These are phyloP conservation scores for Porpolomopsis calyptriformis DNA, from an alignment of 768 basidiomycete genomes.

Conservation along the genomic window DNA sequence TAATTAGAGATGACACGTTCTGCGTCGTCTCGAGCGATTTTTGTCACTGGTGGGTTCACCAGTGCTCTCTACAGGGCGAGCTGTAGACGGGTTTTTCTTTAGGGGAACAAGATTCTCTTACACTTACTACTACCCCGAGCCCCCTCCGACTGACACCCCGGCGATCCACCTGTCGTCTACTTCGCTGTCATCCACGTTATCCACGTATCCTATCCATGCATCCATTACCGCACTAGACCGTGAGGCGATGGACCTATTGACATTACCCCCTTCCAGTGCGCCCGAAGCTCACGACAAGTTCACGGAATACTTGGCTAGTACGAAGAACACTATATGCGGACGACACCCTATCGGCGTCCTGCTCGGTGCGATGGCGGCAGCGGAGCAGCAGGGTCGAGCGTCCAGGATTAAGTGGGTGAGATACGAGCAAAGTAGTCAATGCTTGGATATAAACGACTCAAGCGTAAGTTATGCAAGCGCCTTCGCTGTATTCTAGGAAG, in stretches of 20 bases:
- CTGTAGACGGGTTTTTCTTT: neutral
- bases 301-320: conserved; percentile 53
- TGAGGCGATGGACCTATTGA: conserved; percentile 71
- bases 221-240: conserved; percentile 81
- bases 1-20: conserved; percentile 68
- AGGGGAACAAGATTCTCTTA: conserved; percentile 85
- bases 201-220: conserved; percentile 58
- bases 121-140: conserved; percentile 74
- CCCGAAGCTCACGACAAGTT: conserved; percentile 51
- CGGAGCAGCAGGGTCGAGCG: conserved; percentile 35
- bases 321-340: conserved; percentile 95
- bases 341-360: conserved; percentile 92
- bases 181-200: conserved; percentile 25
- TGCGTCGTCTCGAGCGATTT: conserved; percentile 94
- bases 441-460: conserved; percentile 56
- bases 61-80: neutral
- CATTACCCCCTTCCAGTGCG: conserved; percentile 43
- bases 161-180: conserved; percentile 41
- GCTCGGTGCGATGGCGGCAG: conserved; percentile 56
- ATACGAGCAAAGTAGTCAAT: conserved; percentile 88
- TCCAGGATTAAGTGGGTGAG: conserved; percentile 67
- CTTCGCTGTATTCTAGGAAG: conserved; percentile 51
- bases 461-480: conserved; percentile 98
- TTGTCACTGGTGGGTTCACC: conserved; percentile 75
- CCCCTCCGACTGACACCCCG: conserved; percentile 34